Evolutionary conservation across 495 filamentous ascomycete genomes (phyloP).

Genomic region (Hypoxylon fragiforme): DNA sequence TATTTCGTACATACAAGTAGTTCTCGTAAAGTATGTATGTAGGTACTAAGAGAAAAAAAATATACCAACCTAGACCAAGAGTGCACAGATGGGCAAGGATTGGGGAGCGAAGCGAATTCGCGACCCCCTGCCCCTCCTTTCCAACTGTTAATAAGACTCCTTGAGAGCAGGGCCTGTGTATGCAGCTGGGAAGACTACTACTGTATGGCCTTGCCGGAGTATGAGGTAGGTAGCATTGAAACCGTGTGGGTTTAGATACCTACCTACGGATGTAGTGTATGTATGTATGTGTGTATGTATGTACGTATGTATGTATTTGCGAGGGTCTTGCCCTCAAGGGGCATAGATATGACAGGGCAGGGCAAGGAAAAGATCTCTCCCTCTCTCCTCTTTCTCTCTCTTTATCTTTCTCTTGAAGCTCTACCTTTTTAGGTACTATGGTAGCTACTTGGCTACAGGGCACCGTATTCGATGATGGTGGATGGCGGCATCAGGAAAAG

Average conservation of each 20-base stretch:
- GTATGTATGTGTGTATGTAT: too few species aligned
- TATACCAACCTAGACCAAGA: slow-evolving; percentile 28
- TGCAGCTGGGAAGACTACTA: background rate
- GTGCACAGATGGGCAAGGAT: slow-evolving; percentile 20
- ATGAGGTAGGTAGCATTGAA: background rate
- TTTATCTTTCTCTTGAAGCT: too few species aligned
- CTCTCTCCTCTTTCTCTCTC: too few species aligned
- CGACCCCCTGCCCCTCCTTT: slow-evolving; percentile 25
- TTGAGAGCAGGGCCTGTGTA: slow-evolving; percentile 8
- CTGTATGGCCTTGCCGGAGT: background rate
- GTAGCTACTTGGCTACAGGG: too few species aligned
- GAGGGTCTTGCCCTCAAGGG: slow-evolving; percentile 17
- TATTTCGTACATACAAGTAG: slow-evolving; percentile 17
- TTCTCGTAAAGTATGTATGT: slow-evolving; percentile 9
- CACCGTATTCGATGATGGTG: slow-evolving; percentile 18
- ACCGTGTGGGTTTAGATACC: background rate
- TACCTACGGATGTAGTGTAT: too few species aligned
- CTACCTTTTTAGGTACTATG: too few species aligned
- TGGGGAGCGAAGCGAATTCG: slow-evolving; percentile 26
- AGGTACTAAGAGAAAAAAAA: slow-evolving; percentile 2
- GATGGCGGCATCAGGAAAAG: slow-evolving; percentile 29
- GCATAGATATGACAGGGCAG: background rate
- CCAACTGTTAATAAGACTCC: too few species aligned
- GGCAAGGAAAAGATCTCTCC: slow-evolving; percentile 15
- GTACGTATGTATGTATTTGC: too few species aligned